Base-by-base conservation (phyloP, 768 basidiomycete species). In the Phylloporus sp. region DNA sequence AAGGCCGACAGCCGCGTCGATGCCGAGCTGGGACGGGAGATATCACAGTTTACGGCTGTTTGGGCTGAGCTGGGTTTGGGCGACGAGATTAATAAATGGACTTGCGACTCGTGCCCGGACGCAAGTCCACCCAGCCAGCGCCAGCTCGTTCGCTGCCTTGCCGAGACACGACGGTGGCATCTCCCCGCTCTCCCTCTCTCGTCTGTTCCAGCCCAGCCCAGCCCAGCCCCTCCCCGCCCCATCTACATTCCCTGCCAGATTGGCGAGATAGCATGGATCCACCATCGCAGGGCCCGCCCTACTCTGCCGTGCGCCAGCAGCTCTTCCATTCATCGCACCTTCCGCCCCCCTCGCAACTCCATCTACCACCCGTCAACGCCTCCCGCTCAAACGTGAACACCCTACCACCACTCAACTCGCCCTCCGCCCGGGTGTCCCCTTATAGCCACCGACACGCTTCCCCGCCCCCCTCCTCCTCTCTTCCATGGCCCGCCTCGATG, bases 251-350 rank as follows among this genome's bases (percentile, higher is more conserved):
- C 39, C 23, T 13, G n/a, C 12, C 45, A 47, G 52, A 35, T 47
- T 43, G 27, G 16, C 28, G 10, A 49, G 49, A 58, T 45, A 53
- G 28, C 12, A 67, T 68, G 66, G 66, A 66, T 56, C 45, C 56
- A 40, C 51, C 71, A 55, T 56, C 70, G 5, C 61, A 69, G 29
- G 66, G 66, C 49, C 59, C 63, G n/a, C 58, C 65, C 11, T 64
- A 65, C 57, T 52, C 64, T 4, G 47, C 54, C 32, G 60, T 62
- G 0, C 66, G 66, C 6, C 66, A 66, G 12, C 70, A 70, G 43
- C 68, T 74, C 47, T 77, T 75, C 58, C 71, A 71, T 26, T 72
- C 74, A 1, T 62, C 71, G 3, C 76, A 75, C 56, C 73, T 76
- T 24, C 75, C 75, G 0, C 75, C 74, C 0, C 76, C 76, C 0